Evolutionary conservation across 805 yeast genomes (phyloP).

Genomic region (Debaryomyces hansenii): DNA sequence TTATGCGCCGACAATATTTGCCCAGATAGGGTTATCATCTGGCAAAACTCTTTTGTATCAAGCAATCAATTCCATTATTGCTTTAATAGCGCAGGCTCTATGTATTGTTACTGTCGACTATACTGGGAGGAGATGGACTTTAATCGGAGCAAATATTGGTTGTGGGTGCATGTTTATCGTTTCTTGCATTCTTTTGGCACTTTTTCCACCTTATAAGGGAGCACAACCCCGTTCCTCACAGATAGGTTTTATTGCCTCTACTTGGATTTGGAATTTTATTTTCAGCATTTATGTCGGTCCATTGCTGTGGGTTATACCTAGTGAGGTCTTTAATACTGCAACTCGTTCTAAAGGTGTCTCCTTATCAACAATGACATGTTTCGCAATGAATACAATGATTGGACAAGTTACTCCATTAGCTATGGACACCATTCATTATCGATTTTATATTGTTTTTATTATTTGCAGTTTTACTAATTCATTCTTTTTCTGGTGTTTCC

Average conservation of each 20-base stretch:
- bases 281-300: slow-evolving; percentile 23
- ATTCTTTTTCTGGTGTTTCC: slow-evolving; percentile 27
- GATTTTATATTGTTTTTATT: slow-evolving; percentile 20
- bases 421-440: slow-evolving; percentile 21
- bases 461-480: slow-evolving; percentile 24
- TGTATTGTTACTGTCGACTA: slow-evolving; percentile 16
- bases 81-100: slow-evolving; percentile 17
- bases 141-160: slow-evolving; percentile 8
- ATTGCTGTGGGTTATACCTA: slow-evolving; percentile 6
- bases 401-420: slow-evolving; percentile 30
- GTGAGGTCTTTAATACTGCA: slow-evolving; percentile 2
- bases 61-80: slow-evolving; percentile 18
- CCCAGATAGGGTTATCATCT: neutral
- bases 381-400: slow-evolving; percentile 33
- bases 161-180: slow-evolving; percentile 15
- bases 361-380: slow-evolving; percentile 24
- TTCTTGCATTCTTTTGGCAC: slow-evolving; percentile 18
- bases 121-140: slow-evolving; percentile 20
- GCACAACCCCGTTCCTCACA: slow-evolving; percentile 18
- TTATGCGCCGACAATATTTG: neutral
- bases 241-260: slow-evolving; percentile 23
- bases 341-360: slow-evolving; percentile 1
- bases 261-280: slow-evolving; percentile 25
- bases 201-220: slow-evolving; percentile 15
- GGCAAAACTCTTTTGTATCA: slow-evolving; percentile 1